Evolutionary conservation across 768 basidiomycete genomes (phyloP).

Genomic region (Amanita fuliginea): DNA sequence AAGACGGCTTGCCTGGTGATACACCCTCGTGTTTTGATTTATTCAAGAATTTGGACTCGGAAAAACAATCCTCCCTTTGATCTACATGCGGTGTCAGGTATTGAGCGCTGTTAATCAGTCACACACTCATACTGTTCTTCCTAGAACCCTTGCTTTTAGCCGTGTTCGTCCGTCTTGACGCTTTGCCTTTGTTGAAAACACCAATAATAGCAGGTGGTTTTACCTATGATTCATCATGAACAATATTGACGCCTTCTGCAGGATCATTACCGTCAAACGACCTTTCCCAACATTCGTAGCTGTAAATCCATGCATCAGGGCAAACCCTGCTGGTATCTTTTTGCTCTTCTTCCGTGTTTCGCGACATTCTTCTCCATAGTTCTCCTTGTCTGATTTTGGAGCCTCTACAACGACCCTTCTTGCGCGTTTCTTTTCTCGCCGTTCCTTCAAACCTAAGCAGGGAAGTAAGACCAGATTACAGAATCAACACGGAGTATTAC

Average conservation of each 20-base stretch:
- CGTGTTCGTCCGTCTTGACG: constrained; percentile 32
- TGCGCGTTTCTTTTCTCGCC: constrained; percentile 50
- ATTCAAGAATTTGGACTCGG: constrained; percentile 36
- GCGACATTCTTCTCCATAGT: constrained; percentile 15
- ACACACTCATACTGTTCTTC: constrained; percentile 15
- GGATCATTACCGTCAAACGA: constrained; percentile 43
- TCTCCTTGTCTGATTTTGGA: constrained; percentile 4
- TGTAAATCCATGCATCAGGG: constrained; percentile 58
- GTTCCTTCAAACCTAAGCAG: constrained; percentile 47
- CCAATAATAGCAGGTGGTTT: constrained; percentile 35
- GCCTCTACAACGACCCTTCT: constrained; percentile 45
- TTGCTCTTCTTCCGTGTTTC: constrained; percentile 13
- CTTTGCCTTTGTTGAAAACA: constrained; percentile 57
- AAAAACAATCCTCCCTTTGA: constrained; percentile 21
- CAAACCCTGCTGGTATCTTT: constrained; percentile 38
- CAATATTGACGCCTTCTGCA: not conserved
- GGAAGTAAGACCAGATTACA: not conserved
- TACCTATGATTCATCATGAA: constrained; percentile 19
- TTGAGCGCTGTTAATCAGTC: not conserved
- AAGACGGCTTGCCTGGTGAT: not conserved
- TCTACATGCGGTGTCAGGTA: not conserved
- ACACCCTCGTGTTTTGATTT: constrained; percentile 6
- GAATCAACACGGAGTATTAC: not conserved
- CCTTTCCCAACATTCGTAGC: constrained; percentile 52
- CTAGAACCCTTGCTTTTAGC: constrained; percentile 11